Conservation (phyloP, 2,329 filamentous ascomycete species). For the Diaporthe vaccinii region DNA sequence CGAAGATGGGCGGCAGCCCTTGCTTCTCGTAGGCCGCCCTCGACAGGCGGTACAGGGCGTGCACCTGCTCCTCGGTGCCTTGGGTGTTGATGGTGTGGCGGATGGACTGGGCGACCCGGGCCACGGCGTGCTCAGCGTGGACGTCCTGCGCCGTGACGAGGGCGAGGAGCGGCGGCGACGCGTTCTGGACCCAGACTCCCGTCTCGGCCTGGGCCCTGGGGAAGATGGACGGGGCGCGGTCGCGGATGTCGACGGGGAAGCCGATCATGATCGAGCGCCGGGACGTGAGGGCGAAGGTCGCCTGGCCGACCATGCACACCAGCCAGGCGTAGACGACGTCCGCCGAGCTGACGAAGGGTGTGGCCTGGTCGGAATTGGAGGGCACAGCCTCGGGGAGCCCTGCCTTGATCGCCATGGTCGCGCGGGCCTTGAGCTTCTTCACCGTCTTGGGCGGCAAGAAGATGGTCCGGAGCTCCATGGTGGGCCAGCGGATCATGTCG, state of each 20-base stretch:
- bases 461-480: background rate
- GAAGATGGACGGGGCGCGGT: slow-evolving; percentile 19
- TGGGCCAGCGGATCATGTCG: background rate
- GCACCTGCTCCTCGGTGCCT: slow-evolving; percentile 51
- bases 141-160: slow-evolving; percentile 5
- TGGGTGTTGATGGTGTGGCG: slow-evolving; percentile 49
- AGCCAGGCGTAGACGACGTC: slow-evolving; percentile 19
- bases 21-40: slow-evolving; percentile 42
- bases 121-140: slow-evolving; percentile 6
- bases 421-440: slow-evolving; percentile 4
- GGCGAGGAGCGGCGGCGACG: background rate
- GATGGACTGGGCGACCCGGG: slow-evolving; percentile 46
- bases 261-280: slow-evolving; percentile 18
- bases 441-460: slow-evolving; percentile 10
- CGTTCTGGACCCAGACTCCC: slow-evolving; percentile 16
- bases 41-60: slow-evolving; percentile 51
- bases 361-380: background rate
- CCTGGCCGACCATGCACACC: slow-evolving; percentile 2
- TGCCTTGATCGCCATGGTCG: slow-evolving; percentile 13
- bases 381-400: background rate
- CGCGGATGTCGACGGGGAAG: slow-evolving; percentile 13
- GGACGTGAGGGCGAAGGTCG: background rate
- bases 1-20: slow-evolving; percentile 48
- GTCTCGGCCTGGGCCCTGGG: background rate
- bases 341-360: slow-evolving; percentile 9